Evolutionary conservation across 2,329 filamentous ascomycete genomes (phyloP), one percentile per base, ranked within the genome.

Genomic region (Exophiala sp.): DNA sequence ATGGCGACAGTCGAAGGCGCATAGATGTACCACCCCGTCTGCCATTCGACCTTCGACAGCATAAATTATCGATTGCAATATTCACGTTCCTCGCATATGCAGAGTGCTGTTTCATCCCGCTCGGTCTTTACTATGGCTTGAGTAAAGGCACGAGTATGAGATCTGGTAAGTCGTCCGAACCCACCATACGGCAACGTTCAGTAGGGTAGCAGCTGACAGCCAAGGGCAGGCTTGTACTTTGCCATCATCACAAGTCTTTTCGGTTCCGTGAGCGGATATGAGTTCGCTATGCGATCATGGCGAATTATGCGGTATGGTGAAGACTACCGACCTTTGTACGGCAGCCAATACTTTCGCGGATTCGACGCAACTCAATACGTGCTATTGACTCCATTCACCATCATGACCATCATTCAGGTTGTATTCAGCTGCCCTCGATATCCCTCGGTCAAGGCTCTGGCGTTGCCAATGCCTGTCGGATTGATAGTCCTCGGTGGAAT

Each of bases 381-480:
- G 24, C 40, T 59, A 36, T 33, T 41, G 33, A 47, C 35, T 6
- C 58, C 52, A 5, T 57, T 59, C 41, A 59, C 58, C 9, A 45
- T 57, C 20, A 58, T 61, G 56, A 58, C 54, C 12, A 47, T 55
- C 41, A 59, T 61, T 14, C 29, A 59, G 18, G 56, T 62, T 54
- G 51, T 52, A 5, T 58, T 58, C 58, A 52, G 50, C 39, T 54
- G 59, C 21, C 60, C 58, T n/a, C 49, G 53, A 32, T 42, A 54
- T 49, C 52, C 58, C 10, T 52, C 47, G 6, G 42, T 56, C 35
- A 43, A 44, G 35, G 54, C 54, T 39, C 39, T 62, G 34, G 16
- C 60, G 11, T 24, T 60, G n/a, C 52, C 55, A 2, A 55, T 59
- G 47, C 55, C 56, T 20, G 54, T 58, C 20, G 71, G 73, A 10